Percentiles rank a stretch among this genome's conserved stretches.
Evolutionary conservation across 2,329 filamentous ascomycete genomes (phyloP).

Genomic region (Pseudogymnoascus sp.): DNA sequence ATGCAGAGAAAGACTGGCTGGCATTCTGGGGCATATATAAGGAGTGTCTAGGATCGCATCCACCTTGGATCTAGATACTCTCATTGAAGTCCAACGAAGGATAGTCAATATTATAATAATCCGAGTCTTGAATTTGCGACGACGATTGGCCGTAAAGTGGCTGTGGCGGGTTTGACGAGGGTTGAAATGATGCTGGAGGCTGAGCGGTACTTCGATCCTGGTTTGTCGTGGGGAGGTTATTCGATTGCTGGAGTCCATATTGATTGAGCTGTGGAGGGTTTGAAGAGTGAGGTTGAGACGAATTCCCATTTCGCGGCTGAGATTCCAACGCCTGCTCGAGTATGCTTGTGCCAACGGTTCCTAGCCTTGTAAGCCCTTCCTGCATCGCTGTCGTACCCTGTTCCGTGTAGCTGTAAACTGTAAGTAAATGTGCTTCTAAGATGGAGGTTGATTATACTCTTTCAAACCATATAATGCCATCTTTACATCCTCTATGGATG

Average conservation of each 20-base stretch:
- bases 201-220: constrained; percentile 12
- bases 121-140: constrained; percentile 5
- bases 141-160: not conserved
- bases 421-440: not conserved
- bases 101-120: constrained; percentile 9
- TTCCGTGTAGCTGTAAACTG: too few relatives aligned
- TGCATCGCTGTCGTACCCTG: constrained; percentile 8
- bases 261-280: constrained; percentile 8
- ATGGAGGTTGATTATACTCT: not conserved
- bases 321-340: constrained; percentile 14
- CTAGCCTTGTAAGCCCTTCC: constrained; percentile 15
- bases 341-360: constrained; percentile 15
- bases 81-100: constrained; percentile 11
- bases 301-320: not conserved
- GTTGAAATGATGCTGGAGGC: constrained; percentile 9
- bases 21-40: constrained; percentile 17
- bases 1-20: constrained; percentile 14
- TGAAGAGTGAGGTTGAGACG: constrained; percentile 9
- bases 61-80: constrained; percentile 13
- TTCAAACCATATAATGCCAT: too few relatives aligned
- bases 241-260: not conserved
- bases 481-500: too few relatives aligned
- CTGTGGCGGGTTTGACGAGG: not conserved
- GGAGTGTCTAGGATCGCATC: constrained; percentile 13
- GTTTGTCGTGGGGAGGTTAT: constrained; percentile 9